Base-by-base conservation (phyloP, 73 alveolate species). In the Breviolum minutum region DNA sequence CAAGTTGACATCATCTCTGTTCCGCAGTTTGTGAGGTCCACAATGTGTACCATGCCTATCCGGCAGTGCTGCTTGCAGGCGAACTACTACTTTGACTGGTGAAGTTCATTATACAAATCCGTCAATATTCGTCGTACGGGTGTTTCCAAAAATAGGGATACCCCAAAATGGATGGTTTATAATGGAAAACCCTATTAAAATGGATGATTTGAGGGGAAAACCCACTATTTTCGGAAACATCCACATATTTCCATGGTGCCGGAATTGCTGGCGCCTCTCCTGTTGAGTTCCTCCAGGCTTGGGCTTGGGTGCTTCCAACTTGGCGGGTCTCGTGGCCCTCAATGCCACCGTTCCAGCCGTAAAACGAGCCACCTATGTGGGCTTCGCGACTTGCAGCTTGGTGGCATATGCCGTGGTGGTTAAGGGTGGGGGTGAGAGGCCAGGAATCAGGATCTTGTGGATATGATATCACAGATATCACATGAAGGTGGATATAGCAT, bases 311-410 rank as follows among this genome's bases (percentile, higher is more conserved):
- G 64, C 98, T 61, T 74, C 98, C 73, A 92, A 92, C 90, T 68
- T 92, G 98, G 98, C 98, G 27, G 98, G 90, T 19, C 89, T 92
- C 29, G 98, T 92, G 63, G 98, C 98, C 30, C 73, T 92, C 48
- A 92, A 74, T 48, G 98, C 89, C 79, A 74, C 90, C 54, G 98
- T 92, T 17, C 79, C 90, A 3, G 60, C 98, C 19, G 62, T 10
- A 81, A 13, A 61, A 84, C 86, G 98, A 29, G 98, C 98, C 60
- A 92, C 80, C 29, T 22, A 74, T 48, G 98, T 92, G 63, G 98
- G 98, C 30, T n/a, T 92, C 0, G 98, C 98, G n/a, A 60, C 90
- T 19, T 92, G 98, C 27, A 2, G 17, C 88, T 63, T 30, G 81
- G 94, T 40, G n/a, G n/a, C n/a, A n/a, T n/a, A n/a, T n/a, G n/a